Base-by-base conservation (phyloP, 768 basidiomycete genomes). In the Xerocomellus chrysenteron region DNA sequence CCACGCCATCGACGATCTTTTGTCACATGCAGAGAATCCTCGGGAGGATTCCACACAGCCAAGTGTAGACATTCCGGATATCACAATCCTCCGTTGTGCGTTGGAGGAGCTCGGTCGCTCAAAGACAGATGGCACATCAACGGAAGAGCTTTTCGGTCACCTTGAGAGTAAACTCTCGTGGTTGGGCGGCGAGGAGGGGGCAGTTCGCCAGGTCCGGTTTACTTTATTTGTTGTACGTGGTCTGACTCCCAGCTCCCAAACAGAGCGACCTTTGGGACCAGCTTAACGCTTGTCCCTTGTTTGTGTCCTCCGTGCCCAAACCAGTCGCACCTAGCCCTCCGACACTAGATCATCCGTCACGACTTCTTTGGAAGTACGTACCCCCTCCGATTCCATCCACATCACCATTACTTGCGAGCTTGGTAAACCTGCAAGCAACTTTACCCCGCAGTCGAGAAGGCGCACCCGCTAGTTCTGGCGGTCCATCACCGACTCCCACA, bases 61-160 rank as follows among this genome's bases (percentile, higher is more conserved):
- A 2, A 47, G 56, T 14, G 55, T 58, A 41, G 71, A 70, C 10
- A 67, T 87, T 7, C 79, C 84, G 2, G 73, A 77, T 10, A 58
- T 83, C 5, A 83, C 85, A 1, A 70, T 90, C 8, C 74, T 91
- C 37, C 82, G 89, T 10, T 88, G 85, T 62, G 84, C 78, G 3
- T 73, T 90, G 41, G 71, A 75, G 32, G 85, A 85, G 46, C 74
- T 78, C 55, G 69, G 63, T 51, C 75, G 62, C 61, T 73, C 68
- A 21, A 76, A 75, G 47, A 43, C 56, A 7, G 69, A 75, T 30
- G 72, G 75, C 39, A 77, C 82, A 21, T 80, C 79, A 1, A 81
- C 85, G 0, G 81, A 85, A 24, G 83, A 84, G 32, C 65, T 91
- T 3, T 88, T 89, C 64, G 73, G 70, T 30, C 70, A 79, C 54